Percentiles rank a stretch among this genome's conserved stretches.
Evolutionary conservation across 306 rosid species (phyloP).

Genomic region (Mucuna pruriens): DNA sequence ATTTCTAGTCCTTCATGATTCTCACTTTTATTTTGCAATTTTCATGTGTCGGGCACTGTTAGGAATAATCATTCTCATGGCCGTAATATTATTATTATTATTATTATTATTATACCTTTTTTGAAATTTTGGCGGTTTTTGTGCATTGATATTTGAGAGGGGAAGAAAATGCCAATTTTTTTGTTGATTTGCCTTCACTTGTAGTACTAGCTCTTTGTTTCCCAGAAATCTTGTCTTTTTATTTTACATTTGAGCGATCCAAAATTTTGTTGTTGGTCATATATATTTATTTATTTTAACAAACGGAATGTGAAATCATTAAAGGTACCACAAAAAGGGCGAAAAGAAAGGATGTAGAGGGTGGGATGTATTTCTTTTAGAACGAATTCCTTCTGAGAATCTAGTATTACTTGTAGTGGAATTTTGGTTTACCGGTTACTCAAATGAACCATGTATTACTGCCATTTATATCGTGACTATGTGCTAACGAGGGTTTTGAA

Average conservation of each 20-base stretch:
- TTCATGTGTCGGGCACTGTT: constrained; percentile 60
- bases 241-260: constrained; percentile 30
- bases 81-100: constrained; percentile 20
- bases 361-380: constrained; percentile 34
- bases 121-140: constrained; percentile 40
- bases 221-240: constrained; percentile 7
- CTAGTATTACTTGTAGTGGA: constrained; percentile 26
- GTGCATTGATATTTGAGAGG: constrained; percentile 18
- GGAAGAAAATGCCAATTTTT: background rate
- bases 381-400: constrained; percentile 36
- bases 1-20: constrained; percentile 48
- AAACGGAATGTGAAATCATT: constrained; percentile 41
- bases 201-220: constrained; percentile 15
- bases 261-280: constrained; percentile 31
- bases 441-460: constrained; percentile 25
- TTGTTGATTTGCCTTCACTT: constrained; percentile 13
- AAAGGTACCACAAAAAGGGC: constrained; percentile 36
- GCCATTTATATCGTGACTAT: constrained; percentile 26
- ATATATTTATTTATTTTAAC: background rate
- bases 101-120: constrained; percentile 40
- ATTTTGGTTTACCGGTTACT: constrained; percentile 9
- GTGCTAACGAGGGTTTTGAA: constrained; percentile 41
- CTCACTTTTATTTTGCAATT: constrained; percentile 43
- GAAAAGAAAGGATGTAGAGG: constrained; percentile 20
- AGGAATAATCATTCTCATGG: constrained; percentile 60